Base-by-base conservation (phyloP, 2,329 filamentous ascomycete species). In the Lecanicillium sp. region DNA sequence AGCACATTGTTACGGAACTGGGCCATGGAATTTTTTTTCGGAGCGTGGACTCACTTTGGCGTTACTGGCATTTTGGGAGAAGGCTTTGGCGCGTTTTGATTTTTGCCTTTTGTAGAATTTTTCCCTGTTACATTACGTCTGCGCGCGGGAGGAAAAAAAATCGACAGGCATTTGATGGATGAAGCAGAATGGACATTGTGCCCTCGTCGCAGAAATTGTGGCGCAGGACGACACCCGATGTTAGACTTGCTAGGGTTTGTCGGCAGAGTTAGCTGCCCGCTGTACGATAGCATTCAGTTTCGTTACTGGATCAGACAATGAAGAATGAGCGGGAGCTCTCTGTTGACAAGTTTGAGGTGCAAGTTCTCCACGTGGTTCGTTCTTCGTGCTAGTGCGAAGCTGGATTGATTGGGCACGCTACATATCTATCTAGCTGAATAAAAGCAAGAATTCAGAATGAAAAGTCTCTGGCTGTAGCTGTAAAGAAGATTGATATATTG, bases 31-130 rank as follows among this genome's bases (percentile, higher is more conserved):
- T 33, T 33, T 30, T 38, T 39, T 37, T 40, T 43, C 46, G 44
- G 36, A 29, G 33, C 34, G 33, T 34, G 29, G 40, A 44, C 22
- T 42, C 34, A 31, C 29, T 35, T 35, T 14, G 38, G 38, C 38
- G 38, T 40, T 39, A 31, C 36, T 43, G 33, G 41, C 41, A 44
- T 44, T 40, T 37, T 32, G 37, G 34, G 22, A 11, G 20, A 33
- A 40, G 30, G 41, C 15, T 28, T 39, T 30, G 33, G 32, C 29
- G 41, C 19, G 33, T 37, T n/a, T 35, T 39, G 37, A 36, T 42
- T 35, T 14, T 36, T 34, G 32, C 9, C 15, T 18, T 39, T 39
- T 13, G 17, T 42, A 25, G 13, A 30, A 29, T 35, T 33, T 32
- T 20, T 38, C 8, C 7, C 11, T 10, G 31, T 31, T 37, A 29